These are phyloP conservation scores for Sisymbrium irio DNA, from an alignment of 345 rosid species.

Conservation along the genomic window DNA sequence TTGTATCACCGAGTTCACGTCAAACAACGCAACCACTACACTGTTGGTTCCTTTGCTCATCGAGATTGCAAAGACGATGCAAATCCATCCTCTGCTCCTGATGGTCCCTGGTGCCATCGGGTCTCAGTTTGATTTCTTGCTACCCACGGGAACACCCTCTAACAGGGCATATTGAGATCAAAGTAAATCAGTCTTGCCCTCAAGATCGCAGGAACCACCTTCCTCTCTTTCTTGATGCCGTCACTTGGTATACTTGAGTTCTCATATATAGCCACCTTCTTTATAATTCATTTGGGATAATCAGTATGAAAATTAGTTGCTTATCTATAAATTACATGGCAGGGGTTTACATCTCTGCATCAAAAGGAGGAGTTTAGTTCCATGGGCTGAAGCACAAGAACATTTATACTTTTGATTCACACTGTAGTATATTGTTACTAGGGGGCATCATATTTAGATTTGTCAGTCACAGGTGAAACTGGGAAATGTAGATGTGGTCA, in stretches of 20 bases:
- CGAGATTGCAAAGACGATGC: constrained; percentile 71
- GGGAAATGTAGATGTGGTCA: constrained; percentile 4
- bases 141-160: constrained; percentile 78
- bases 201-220: constrained; percentile 53
- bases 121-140: constrained; percentile 75
- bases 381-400: background rate
- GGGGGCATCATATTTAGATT: background rate
- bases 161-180: constrained; percentile 80
- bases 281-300: background rate
- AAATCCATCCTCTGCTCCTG: constrained; percentile 62
- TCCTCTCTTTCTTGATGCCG: constrained; percentile 70
- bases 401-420: background rate
- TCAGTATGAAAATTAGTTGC: background rate
- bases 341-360: constrained; percentile 72
- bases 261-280: background rate
- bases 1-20: constrained; percentile 73
- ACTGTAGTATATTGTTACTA: background rate
- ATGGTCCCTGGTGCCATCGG: constrained; percentile 86
- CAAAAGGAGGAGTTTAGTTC: constrained; percentile 38
- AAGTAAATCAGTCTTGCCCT: constrained; percentile 68
- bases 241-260: constrained; percentile 51
- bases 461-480: background rate
- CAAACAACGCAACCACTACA: constrained; percentile 80
- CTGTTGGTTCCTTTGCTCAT: constrained; percentile 69
- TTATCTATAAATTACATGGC: constrained; percentile 21